Conservation (phyloP, 108 stramenopile species). For the Stephanodiscus triporus region DNA sequence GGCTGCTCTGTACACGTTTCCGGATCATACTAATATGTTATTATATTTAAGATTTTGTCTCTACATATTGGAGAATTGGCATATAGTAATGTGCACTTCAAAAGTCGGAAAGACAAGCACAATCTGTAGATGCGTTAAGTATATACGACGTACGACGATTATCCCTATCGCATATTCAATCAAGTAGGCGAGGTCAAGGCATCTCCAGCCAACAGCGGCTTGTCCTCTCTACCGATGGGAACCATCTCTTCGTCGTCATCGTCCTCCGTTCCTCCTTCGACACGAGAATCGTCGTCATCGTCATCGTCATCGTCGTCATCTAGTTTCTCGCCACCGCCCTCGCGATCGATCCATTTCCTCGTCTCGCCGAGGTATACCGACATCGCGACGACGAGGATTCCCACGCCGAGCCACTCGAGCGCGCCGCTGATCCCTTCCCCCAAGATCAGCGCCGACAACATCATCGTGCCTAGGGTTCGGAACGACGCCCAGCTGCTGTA, state of each 20-base stretch:
- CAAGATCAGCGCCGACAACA: slow-evolving; percentile 15
- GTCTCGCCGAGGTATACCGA: slow-evolving; percentile 21
- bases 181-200: no score
- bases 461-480: slow-evolving; percentile 13
- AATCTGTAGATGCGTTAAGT: no score
- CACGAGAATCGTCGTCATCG: background rate
- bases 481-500: slow-evolving; percentile 18
- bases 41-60: no score
- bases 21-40: no score
- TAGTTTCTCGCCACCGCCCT: background rate
- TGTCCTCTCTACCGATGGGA: slow-evolving; percentile 3
- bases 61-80: no score
- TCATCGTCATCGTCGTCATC: background rate
- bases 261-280: background rate
- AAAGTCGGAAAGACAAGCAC: no score
- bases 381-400: slow-evolving; percentile 9
- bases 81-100: no score
- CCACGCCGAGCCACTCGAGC: slow-evolving; percentile 28
- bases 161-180: no score
- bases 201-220: background rate
- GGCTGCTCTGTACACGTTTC: no score
- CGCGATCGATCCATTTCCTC: slow-evolving; percentile 18
- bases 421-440: slow-evolving; percentile 8
- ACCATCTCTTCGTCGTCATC: slow-evolving; percentile 9
- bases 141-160: no score